Percentiles rank a stretch among this genome's conserved stretches.
Conservation (phyloP, 228 moss, liverwort and hornwort genomes). For the Sphagnum fallax region DNA sequence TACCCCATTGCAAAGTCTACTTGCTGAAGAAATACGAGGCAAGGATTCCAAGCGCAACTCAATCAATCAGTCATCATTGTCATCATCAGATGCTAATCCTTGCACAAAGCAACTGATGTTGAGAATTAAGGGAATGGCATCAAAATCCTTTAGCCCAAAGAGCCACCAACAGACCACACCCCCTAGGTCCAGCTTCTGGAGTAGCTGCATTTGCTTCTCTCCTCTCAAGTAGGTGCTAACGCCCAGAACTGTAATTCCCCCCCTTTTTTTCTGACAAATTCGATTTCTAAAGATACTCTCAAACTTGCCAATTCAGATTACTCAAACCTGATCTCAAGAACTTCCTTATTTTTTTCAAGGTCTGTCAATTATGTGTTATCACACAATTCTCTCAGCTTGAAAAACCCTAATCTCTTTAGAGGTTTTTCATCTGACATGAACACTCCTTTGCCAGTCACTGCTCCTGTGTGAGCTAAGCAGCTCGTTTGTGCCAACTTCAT, state of each 20-base stretch:
- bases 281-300: background rate
- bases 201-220: slow-evolving; percentile 39
- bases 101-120: slow-evolving; percentile 44
- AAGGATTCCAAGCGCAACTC: slow-evolving; percentile 20
- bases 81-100: slow-evolving; percentile 12
- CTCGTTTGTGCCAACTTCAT: too few relatives aligned
- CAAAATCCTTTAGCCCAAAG: slow-evolving; percentile 25
- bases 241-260: background rate
- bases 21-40: slow-evolving; percentile 25
- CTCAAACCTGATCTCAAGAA: background rate
- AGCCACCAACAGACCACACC: slow-evolving; percentile 12
- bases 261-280: background rate
- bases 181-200: slow-evolving; percentile 27
- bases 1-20: slow-evolving; percentile 13
- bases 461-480: too few relatives aligned
- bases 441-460: too few relatives aligned
- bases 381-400: background rate
- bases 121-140: slow-evolving; percentile 19
- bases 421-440: too few relatives aligned
- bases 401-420: background rate
- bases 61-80: slow-evolving; percentile 1
- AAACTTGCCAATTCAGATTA: background rate
- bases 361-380: background rate
- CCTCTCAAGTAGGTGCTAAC: slow-evolving; percentile 8
- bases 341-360: background rate